Conservation (phyloP, 2,329 filamentous ascomycete species). For the Aspergillus carbonarius region DNA sequence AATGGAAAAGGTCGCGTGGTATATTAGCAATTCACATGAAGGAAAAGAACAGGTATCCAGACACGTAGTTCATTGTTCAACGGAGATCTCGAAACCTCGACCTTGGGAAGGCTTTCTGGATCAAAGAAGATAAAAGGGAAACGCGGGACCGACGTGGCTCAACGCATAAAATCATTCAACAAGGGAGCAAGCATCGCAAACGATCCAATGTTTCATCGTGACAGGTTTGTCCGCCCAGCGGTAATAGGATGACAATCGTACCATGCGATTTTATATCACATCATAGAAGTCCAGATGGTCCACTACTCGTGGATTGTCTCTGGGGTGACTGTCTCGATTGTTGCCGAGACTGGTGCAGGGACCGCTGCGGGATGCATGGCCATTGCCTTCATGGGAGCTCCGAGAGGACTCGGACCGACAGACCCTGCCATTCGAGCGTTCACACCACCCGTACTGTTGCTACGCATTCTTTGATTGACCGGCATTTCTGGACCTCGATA, state of each 20-base stretch:
- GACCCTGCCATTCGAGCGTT: constrained; percentile 18
- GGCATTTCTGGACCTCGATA: constrained; percentile 43
- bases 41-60: not conserved
- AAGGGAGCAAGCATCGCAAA: constrained; percentile 22
- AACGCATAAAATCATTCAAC: not conserved
- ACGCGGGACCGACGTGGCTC: not conserved
- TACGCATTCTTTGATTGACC: constrained; percentile 39
- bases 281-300: not conserved
- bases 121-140: not conserved
- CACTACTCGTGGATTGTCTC: not conserved
- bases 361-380: constrained; percentile 41
- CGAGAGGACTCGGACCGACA: constrained; percentile 29
- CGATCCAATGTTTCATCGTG: constrained; percentile 12
- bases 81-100: not conserved
- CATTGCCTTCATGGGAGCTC: constrained; percentile 24
- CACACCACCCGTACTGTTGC: constrained; percentile 44
- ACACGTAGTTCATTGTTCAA: not conserved
- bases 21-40: constrained; percentile 14
- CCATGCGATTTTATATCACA: constrained; percentile 4
- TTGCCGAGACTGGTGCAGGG: constrained; percentile 35
- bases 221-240: constrained; percentile 14
- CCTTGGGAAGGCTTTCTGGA: not conserved
- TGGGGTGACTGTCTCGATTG: not conserved
- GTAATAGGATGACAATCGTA: constrained; percentile 4
- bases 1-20: not conserved